A percentile compares a stretch with the other conserved stretches of the same genome.
Conservation (phyloP, 805 yeast species). For the Spencermartinsiella europaea region DNA sequence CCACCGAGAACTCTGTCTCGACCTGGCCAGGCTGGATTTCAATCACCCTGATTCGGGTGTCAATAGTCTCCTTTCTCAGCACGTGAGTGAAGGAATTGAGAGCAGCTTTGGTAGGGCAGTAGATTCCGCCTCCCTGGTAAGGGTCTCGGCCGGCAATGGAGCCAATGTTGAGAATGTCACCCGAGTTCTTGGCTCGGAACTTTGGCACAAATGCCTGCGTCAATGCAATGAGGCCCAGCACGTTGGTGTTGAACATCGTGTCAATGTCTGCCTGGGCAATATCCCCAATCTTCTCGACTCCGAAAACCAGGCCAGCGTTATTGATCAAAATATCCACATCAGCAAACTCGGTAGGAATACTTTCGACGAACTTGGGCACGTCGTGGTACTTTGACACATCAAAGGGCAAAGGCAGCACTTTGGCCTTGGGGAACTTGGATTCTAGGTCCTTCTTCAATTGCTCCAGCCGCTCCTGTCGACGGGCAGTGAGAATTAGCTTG, state of each 20-base stretch:
- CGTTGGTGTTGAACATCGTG: constrained; percentile 81
- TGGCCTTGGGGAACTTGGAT: constrained; percentile 42
- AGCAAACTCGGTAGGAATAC: constrained; percentile 50
- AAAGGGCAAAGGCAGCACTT: constrained; percentile 43
- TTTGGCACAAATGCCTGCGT: constrained; percentile 75
- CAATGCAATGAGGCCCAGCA: constrained; percentile 73
- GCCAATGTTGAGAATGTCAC: constrained; percentile 60
- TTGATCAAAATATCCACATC: constrained; percentile 57
- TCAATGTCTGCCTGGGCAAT: constrained; percentile 60
- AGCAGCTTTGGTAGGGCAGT: constrained; percentile 66
- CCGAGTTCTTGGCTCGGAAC: constrained; percentile 61
- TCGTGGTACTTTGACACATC: constrained; percentile 54
- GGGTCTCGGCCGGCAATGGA: constrained; percentile 69
- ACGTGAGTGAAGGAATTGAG: constrained; percentile 52
- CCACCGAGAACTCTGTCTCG: constrained; percentile 68
- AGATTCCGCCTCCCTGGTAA: constrained; percentile 66
- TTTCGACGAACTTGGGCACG: constrained; percentile 46
- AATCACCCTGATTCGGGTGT: constrained; percentile 63
- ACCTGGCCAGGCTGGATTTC: constrained; percentile 78
- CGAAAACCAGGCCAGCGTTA: constrained; percentile 69
- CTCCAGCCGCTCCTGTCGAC: constrained; percentile 61
- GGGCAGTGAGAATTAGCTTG: constrained; percentile 70
- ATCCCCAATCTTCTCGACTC: constrained; percentile 69
- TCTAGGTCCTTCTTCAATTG: constrained; percentile 45
- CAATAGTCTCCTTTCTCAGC: constrained; percentile 67